A percentile compares a stretch with the other conserved stretches of the same genome.
Evolutionary conservation across 2,329 filamentous ascomycete species (phyloP).

Genomic region (Neonectria neomacrospora): DNA sequence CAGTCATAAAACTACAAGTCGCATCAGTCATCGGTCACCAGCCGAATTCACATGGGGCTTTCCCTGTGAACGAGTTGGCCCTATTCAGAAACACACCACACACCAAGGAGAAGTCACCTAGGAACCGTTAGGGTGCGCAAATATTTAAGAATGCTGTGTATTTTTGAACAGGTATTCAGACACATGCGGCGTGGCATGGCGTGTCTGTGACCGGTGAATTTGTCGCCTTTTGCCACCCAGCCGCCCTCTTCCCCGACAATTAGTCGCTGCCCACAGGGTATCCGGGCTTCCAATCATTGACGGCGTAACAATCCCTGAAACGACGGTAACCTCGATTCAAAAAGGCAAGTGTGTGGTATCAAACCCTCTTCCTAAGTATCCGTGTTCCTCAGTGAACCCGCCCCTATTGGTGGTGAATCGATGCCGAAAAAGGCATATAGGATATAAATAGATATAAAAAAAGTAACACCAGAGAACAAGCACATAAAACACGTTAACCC

Average conservation of each 20-base stretch:
- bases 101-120: background rate
- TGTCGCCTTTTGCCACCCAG: constrained; percentile 27
- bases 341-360: constrained; percentile 37
- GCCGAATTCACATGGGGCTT: background rate
- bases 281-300: constrained; percentile 44
- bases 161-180: constrained; percentile 36
- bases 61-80: background rate
- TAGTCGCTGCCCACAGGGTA: constrained; percentile 45
- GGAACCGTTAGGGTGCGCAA: background rate
- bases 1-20: background rate
- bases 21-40: background rate
- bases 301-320: constrained; percentile 39
- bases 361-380: constrained; percentile 32
- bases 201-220: constrained; percentile 34
- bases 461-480: constrained; percentile 22
- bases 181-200: constrained; percentile 24
- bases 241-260: constrained; percentile 37
- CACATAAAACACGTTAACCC: constrained; percentile 34
- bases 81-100: background rate
- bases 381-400: constrained; percentile 29
- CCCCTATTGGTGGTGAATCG: constrained; percentile 30
- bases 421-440: constrained; percentile 25
- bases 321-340: constrained; percentile 32
- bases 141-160: constrained; percentile 17
- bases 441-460: constrained; percentile 25